Evolutionary conservation across 768 basidiomycete genomes (phyloP).

Genomic region (Russula abietina): DNA sequence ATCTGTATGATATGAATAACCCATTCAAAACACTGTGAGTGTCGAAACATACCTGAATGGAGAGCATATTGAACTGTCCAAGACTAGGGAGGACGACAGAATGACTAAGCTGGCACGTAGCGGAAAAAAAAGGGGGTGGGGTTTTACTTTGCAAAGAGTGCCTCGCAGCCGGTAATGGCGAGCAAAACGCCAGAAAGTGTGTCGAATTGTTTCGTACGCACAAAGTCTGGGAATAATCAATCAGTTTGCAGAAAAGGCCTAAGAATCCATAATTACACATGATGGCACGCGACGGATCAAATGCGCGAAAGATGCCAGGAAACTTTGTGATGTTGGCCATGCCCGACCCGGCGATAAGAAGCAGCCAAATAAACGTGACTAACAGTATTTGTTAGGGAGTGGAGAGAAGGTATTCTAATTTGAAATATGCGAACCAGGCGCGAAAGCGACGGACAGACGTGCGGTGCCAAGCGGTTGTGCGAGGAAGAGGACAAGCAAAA

Average conservation of each 20-base stretch:
- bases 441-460: constrained; percentile 46
- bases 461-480: constrained; percentile 56
- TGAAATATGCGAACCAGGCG: constrained; percentile 40
- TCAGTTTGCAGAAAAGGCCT: background rate
- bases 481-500: constrained; percentile 53
- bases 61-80: constrained; percentile 58
- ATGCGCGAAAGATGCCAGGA: constrained; percentile 59
- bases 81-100: constrained; percentile 36
- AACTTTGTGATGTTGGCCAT: constrained; percentile 49
- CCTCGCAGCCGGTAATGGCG: constrained; percentile 65
- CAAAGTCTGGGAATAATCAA: constrained; percentile 43
- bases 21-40: background rate
- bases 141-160: constrained; percentile 55
- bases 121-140: background rate
- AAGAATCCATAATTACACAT: constrained; percentile 37
- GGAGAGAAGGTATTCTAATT: too few species aligned
- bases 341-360: constrained; percentile 46
- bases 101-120: background rate
- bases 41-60: constrained; percentile 47
- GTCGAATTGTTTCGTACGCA: constrained; percentile 56
- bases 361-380: constrained; percentile 55
- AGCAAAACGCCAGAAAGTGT: constrained; percentile 58
- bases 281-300: constrained; percentile 61
- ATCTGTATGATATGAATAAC: constrained; percentile 30
- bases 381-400: background rate